Conservation (phyloP, 2,329 filamentous ascomycete genomes). For the Ascochyta lentis region DNA sequence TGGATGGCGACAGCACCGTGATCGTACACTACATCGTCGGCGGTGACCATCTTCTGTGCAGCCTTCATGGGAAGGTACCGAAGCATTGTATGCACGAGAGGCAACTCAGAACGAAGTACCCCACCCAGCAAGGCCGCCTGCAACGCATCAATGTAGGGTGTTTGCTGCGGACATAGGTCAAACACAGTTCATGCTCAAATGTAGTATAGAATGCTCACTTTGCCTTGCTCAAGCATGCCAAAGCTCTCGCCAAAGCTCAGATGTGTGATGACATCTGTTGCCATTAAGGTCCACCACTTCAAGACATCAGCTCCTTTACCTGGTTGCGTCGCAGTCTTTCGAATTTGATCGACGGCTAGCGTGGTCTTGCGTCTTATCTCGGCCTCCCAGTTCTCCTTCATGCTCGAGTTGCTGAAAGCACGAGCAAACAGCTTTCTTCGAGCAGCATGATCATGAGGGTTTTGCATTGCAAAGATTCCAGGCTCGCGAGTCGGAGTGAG, state of each 20-base stretch:
- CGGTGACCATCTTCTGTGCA: conserved; percentile 13
- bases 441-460: conserved; percentile 44
- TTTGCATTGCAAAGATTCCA: conserved; percentile 49
- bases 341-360: conserved; percentile 45
- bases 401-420: conserved; percentile 45
- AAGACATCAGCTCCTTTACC: conserved; percentile 43
- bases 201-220: conserved; percentile 25
- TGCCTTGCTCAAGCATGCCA: conserved; percentile 47
- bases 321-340: conserved; percentile 18
- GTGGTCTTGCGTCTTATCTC: conserved; percentile 42
- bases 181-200: background rate
- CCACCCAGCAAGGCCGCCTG: conserved; percentile 35
- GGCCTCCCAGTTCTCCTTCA: conserved; percentile 47
- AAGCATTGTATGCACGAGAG: conserved; percentile 31
- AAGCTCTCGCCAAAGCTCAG: conserved; percentile 52
- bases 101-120: conserved; percentile 44
- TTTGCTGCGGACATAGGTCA: conserved; percentile 18
- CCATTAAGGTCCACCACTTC: conserved; percentile 51
- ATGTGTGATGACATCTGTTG: conserved; percentile 48
- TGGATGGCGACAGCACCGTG: conserved; percentile 22
- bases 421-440: conserved; percentile 48
- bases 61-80: conserved; percentile 13
- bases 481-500: conserved; percentile 33
- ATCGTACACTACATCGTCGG: conserved; percentile 20
- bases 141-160: conserved; percentile 38